Conservation (phyloP, 2,329 filamentous ascomycete species). For the Colletotrichum sp. region DNA sequence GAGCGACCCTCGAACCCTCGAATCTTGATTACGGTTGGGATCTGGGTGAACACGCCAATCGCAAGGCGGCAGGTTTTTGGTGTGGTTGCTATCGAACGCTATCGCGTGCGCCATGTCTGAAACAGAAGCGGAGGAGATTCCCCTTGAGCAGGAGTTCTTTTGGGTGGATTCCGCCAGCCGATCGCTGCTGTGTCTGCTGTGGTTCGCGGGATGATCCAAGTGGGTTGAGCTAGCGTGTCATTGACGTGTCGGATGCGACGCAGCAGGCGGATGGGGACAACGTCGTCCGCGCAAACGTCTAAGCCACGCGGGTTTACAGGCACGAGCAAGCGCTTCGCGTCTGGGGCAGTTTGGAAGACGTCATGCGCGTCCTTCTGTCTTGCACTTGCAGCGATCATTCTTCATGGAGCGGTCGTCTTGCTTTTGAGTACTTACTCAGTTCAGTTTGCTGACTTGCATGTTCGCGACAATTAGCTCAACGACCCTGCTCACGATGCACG, state of each 20-base stretch:
- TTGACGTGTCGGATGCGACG: slow-evolving; percentile 13
- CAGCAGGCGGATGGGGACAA: not conserved
- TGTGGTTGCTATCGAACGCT: slow-evolving; percentile 2
- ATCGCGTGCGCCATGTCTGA: slow-evolving; percentile 7
- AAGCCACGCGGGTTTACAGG: not conserved
- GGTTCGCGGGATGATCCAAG: slow-evolving; percentile 11
- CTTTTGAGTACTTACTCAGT: not conserved
- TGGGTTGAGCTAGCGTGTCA: slow-evolving; percentile 12
- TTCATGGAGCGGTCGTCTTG: not conserved
- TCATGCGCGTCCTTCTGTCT: not conserved
- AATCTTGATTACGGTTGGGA: slow-evolving; percentile 5
- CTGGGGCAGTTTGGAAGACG: not conserved
- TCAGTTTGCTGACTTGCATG: slow-evolving; percentile 10
- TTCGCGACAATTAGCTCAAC: slow-evolving; percentile 58
- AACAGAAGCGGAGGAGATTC: slow-evolving; percentile 13
- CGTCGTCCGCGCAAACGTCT: not conserved
- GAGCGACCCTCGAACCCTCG: not conserved
- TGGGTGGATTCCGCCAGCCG: not conserved
- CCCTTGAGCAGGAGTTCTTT: not conserved
- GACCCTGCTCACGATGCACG: slow-evolving; percentile 79
- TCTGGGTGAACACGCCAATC: slow-evolving; percentile 9
- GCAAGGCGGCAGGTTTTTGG: not conserved
- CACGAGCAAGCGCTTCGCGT: slow-evolving; percentile 8
- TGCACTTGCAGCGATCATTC: not conserved
- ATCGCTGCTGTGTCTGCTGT: slow-evolving; percentile 1